A percentile compares a stretch with the other conserved stretches of the same genome.
phyloP scores from a whole-genome alignment of 2,329 filamentous ascomycete genomes.

The Fusarium ambrosium region DNA sequence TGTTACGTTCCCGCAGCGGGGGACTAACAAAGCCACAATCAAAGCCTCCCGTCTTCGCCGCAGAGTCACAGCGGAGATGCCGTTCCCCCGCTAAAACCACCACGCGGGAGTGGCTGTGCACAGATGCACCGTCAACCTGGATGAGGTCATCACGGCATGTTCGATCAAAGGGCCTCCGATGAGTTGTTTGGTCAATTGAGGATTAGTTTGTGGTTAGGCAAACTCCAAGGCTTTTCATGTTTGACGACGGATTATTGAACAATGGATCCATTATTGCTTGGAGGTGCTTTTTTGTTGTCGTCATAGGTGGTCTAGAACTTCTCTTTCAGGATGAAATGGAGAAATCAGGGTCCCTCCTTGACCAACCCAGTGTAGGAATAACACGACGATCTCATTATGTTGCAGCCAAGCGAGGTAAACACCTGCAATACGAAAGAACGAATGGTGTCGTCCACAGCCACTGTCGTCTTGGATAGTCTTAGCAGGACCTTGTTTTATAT shows the following conservation, averaged over 20 bases:
- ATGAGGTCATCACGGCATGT: not conserved
- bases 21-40: not conserved
- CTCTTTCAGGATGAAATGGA: not conserved
- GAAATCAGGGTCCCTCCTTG: not conserved
- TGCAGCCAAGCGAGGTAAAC: not conserved
- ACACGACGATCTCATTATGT: not conserved
- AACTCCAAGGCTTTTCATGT: not conserved
- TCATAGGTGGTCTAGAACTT: not conserved
- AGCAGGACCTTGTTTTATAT: not conserved
- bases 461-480: not conserved
- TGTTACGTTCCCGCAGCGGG: not conserved
- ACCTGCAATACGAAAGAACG: not conserved
- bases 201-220: not conserved
- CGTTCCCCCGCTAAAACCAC: not conserved
- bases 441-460: not conserved
- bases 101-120: not conserved
- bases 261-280: not conserved
- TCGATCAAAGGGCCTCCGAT: not conserved
- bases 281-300: not conserved
- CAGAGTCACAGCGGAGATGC: not conserved
- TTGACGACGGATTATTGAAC: not conserved
- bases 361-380: not conserved
- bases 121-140: not conserved
- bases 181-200: not conserved
- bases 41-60: not conserved